These are phyloP conservation scores for Phytophthora quininea DNA, from an alignment of 352 stramenopile genomes.

Conservation along the genomic window DNA sequence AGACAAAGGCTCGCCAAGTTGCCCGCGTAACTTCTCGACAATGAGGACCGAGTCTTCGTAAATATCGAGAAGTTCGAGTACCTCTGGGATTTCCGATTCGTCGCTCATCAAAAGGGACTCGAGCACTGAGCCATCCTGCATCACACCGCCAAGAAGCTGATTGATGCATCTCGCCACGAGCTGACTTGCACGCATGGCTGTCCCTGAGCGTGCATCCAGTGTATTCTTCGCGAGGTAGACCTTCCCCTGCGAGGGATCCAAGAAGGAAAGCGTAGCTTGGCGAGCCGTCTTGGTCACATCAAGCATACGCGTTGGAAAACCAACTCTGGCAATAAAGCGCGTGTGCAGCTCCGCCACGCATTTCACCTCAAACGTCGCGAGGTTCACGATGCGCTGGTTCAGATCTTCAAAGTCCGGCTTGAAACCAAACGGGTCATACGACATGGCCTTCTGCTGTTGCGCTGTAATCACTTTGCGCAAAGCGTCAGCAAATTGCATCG, in stretches of 20 bases:
- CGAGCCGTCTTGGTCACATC: conserved; percentile 69
- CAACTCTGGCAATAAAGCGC: conserved; percentile 66
- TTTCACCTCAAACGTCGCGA: conserved; percentile 55
- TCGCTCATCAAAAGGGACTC: conserved; percentile 73
- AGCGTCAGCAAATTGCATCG: conserved; percentile 60
- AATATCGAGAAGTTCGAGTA: conserved; percentile 62
- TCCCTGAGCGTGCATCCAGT: conserved; percentile 32
- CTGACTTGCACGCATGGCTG: conserved; percentile 52
- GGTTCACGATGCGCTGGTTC: conserved; percentile 57
- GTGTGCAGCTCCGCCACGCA: conserved; percentile 59
- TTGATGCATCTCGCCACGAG: conserved; percentile 75
- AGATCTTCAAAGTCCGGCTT: conserved; percentile 69
- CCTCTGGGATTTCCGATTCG: conserved; percentile 45
- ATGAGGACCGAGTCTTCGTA: conserved; percentile 69
- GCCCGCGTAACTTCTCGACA: conserved; percentile 69
- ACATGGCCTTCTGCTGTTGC: conserved; percentile 58
- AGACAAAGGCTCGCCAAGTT: conserved; percentile 56
- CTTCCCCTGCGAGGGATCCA: conserved; percentile 40
- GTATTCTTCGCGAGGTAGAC: conserved; percentile 66
- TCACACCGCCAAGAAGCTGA: conserved; percentile 60
- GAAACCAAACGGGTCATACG: conserved; percentile 49
- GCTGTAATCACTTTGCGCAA: conserved; percentile 74
- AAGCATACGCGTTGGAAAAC: conserved; percentile 47
- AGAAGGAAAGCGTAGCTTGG: conserved; percentile 62
- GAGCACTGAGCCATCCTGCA: conserved; percentile 68